Evolutionary conservation across 2,329 filamentous ascomycete genomes (phyloP).

Genomic region (Ascochyta fabae): DNA sequence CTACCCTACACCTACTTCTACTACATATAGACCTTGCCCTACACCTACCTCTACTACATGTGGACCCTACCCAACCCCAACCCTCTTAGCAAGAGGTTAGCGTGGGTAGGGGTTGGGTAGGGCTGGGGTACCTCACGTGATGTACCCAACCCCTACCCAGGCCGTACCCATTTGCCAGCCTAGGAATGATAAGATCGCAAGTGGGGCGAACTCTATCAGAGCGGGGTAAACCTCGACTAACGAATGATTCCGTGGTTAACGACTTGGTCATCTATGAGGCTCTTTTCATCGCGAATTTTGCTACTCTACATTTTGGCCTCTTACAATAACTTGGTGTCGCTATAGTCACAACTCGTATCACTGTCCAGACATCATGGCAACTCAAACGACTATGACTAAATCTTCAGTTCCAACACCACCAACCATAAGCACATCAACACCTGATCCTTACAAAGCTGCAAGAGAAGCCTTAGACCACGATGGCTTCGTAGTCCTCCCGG

Average conservation of each 20-base stretch:
- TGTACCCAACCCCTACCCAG: too few relatives aligned
- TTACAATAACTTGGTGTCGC: background rate
- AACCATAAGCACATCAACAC: background rate
- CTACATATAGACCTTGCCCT: too few relatives aligned
- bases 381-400: background rate
- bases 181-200: background rate
- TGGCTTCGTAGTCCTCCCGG: slow-evolving; percentile 77
- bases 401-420: background rate
- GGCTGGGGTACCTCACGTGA: too few relatives aligned
- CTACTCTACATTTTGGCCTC: background rate
- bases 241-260: background rate
- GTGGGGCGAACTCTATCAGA: background rate
- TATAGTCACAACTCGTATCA: background rate
- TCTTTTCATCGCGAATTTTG: too few relatives aligned
- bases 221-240: background rate
- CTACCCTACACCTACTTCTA: too few relatives aligned
- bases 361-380: background rate
- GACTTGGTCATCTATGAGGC: background rate
- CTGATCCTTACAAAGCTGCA: slow-evolving; percentile 38
- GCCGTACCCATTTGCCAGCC: too few relatives aligned
- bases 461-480: slow-evolving; percentile 67
- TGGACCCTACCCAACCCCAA: too few relatives aligned
- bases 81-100: too few relatives aligned
- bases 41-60: too few relatives aligned
- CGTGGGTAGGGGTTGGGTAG: too few relatives aligned